These are phyloP conservation scores for Chamaecrista fasciculata DNA, from an alignment of 306 rosid species.

Conservation along the genomic window DNA sequence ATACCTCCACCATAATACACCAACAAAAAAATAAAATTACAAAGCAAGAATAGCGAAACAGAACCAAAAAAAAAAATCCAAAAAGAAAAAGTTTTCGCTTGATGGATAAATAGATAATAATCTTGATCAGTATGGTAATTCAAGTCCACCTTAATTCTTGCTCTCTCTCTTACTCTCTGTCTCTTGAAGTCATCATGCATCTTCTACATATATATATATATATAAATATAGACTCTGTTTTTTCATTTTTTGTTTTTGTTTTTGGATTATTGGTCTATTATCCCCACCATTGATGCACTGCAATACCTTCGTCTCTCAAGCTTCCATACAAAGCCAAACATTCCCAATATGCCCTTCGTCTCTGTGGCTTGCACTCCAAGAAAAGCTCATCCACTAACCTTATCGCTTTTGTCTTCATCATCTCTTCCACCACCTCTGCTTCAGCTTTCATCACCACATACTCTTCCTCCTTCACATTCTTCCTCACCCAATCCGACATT, in stretches of 20 bases:
- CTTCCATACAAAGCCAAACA: conserved; percentile 79
- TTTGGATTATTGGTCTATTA: conserved; percentile 22
- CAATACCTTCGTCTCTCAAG: conserved; percentile 81
- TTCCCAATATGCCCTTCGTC: conserved; percentile 74
- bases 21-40: no score
- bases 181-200: not conserved
- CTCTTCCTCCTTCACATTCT: conserved; percentile 67
- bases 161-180: conserved; percentile 17
- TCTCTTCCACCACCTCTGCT: conserved; percentile 79
- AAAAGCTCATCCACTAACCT: conserved; percentile 76
- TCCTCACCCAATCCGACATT: conserved; percentile 67
- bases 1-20: no score
- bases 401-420: conserved; percentile 48
- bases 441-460: conserved; percentile 89
- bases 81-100: no score
- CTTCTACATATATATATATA: not conserved
- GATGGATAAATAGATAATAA: no score
- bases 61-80: no score
- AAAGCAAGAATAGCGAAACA: no score
- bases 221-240: not conserved
- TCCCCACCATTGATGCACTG: conserved; percentile 97
- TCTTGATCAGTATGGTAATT: no score
- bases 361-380: conserved; percentile 75
- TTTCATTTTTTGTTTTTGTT: not conserved
- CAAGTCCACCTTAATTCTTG: no score